phyloP scores from a whole-genome alignment of 1,139 yeast species.

The Zygoascus sp. region DNA sequence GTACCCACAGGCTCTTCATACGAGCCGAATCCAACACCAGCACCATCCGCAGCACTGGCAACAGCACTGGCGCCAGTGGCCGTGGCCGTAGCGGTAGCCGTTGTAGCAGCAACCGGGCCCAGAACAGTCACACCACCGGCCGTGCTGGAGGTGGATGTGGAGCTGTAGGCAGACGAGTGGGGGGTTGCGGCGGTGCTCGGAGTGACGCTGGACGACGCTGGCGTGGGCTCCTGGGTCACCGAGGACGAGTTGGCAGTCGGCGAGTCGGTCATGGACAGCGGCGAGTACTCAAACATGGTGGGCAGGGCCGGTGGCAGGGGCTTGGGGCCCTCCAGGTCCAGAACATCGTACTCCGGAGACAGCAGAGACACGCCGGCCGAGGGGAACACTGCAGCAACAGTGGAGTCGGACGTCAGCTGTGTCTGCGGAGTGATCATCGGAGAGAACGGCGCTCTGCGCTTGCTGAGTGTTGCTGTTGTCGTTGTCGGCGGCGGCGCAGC shows the following conservation, averaged over 20 bases:
- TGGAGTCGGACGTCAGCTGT: constrained; percentile 10
- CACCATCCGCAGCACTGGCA: neutral
- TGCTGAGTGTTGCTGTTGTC: neutral
- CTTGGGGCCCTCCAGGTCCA: constrained; percentile 9
- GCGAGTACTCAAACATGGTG: constrained; percentile 12
- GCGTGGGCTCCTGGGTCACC: neutral
- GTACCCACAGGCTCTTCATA: neutral
- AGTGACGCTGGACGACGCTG: neutral
- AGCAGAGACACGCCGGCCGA: constrained; percentile 10
- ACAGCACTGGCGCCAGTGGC: neutral
- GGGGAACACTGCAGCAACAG: constrained; percentile 9
- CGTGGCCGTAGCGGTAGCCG: neutral
- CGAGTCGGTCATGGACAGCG: constrained; percentile 14
- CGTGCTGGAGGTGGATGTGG: neutral
- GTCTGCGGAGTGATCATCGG: constrained; percentile 16
- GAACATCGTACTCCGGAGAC: constrained; percentile 15
- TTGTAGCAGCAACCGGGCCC: too few relatives aligned
- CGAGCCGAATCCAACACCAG: neutral
- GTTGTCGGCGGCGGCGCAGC: neutral
- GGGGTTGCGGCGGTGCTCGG: neutral
- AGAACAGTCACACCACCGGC: too few relatives aligned
- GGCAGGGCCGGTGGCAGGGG: neutral
- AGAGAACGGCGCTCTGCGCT: constrained; percentile 15
- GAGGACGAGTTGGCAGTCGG: constrained; percentile 11
- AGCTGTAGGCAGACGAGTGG: neutral